A percentile compares a stretch with the other conserved stretches of the same genome.
phyloP scores from a whole-genome alignment of 192 early-diverging fungal genomes.

The Backusella mclennaniae region DNA sequence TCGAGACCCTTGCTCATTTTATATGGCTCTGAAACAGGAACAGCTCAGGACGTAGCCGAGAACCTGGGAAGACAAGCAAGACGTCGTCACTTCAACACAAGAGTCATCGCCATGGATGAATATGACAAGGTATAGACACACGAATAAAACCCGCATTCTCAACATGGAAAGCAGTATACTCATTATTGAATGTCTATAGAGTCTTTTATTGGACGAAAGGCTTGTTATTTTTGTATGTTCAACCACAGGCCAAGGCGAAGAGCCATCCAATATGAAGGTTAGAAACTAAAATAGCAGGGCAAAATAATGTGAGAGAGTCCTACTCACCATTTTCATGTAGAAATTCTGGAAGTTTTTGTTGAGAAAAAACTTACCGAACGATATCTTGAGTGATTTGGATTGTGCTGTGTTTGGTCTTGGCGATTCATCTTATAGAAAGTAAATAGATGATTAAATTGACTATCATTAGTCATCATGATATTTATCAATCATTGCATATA shows the following conservation, averaged over 20 bases:
- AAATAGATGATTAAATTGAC: too few relatives aligned
- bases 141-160: not conserved
- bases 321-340: conserved; percentile 26
- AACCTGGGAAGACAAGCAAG: conserved; percentile 76
- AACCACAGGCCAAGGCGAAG: conserved; percentile 91
- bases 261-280: conserved; percentile 90
- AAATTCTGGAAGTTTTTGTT: conserved; percentile 90
- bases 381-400: conserved; percentile 61
- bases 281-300: not conserved
- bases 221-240: conserved; percentile 86
- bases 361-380: conserved; percentile 69
- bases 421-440: conserved; percentile 88
- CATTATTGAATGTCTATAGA: conserved; percentile 28
- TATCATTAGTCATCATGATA: too few relatives aligned
- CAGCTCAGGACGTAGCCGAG: conserved; percentile 87
- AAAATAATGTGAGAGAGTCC: not conserved
- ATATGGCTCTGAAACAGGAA: conserved; percentile 93
- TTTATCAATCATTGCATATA: conserved; percentile 14
- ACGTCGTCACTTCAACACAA: conserved; percentile 65
- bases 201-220: conserved; percentile 53
- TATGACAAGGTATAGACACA: conserved; percentile 53
- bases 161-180: not conserved
- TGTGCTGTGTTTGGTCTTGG: conserved; percentile 94
- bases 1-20: conserved; percentile 62
- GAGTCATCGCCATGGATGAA: conserved; percentile 75